Conservation (phyloP, 345 rosid species). For the Erysimum cheiranthoides region DNA sequence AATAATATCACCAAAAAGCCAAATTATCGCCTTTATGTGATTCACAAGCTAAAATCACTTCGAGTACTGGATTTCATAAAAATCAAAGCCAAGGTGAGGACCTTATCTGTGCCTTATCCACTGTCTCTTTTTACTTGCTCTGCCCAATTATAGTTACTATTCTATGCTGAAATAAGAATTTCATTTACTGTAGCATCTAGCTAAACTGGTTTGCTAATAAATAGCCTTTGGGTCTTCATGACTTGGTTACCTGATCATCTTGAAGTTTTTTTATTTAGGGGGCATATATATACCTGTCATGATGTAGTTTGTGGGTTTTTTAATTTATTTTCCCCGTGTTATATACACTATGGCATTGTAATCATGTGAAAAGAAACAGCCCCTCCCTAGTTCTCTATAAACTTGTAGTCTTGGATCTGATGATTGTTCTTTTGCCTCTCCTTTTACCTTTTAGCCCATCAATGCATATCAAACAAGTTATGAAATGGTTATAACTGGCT, state of each 20-base stretch:
- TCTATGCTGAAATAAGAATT: background rate
- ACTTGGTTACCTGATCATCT: background rate
- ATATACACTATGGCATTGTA: background rate
- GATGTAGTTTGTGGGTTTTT: background rate
- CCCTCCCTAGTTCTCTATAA: background rate
- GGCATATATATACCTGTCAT: background rate
- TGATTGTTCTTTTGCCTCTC: background rate
- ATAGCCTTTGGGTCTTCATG: constrained; percentile 4
- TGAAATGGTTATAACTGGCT: background rate
- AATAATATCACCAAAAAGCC: constrained; percentile 91
- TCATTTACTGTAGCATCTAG: background rate
- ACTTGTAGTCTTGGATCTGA: constrained; percentile 7
- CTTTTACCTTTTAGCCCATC: constrained; percentile 2
- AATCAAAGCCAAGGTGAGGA: constrained; percentile 87
- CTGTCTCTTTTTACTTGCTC: constrained; percentile 17
- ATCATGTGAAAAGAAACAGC: constrained; percentile 15
- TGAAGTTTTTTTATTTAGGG: background rate
- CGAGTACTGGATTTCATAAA: constrained; percentile 93
- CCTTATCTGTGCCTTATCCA: constrained; percentile 16
- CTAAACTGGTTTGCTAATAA: background rate
- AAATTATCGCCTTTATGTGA: constrained; percentile 90
- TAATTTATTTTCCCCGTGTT: background rate
- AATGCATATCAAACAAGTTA: background rate
- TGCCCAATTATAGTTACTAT: background rate
- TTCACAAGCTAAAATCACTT: constrained; percentile 84